phyloP scores from a whole-genome alignment of 495 filamentous ascomycete species.

The Hypoxylon crocopeplum region DNA sequence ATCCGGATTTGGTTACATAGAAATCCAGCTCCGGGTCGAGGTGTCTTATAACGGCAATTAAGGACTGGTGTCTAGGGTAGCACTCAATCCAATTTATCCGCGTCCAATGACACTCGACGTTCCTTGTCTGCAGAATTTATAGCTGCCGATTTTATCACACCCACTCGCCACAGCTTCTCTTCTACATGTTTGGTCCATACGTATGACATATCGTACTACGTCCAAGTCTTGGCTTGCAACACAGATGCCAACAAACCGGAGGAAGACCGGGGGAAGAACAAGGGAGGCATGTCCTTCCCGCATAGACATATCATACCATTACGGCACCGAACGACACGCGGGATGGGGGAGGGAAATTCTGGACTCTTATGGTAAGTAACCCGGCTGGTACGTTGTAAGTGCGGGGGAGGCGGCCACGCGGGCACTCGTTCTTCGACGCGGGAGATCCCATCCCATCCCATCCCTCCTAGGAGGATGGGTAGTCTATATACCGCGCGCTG shows the following conservation, averaged over 20 bases:
- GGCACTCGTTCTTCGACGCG: slow-evolving; percentile 15
- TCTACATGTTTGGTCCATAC: not conserved
- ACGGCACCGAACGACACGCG: not conserved
- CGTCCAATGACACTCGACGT: slow-evolving; percentile 12
- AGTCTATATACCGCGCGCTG: slow-evolving; percentile 3
- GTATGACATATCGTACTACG: not conserved
- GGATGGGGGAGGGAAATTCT: not conserved
- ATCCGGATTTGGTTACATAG: not conserved
- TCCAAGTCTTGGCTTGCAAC: slow-evolving; percentile 17
- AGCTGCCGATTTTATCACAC: slow-evolving; percentile 5
- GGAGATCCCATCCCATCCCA: too few relatives aligned
- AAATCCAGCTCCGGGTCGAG: slow-evolving; percentile 10
- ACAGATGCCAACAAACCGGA: not conserved
- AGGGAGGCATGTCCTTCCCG: not conserved
- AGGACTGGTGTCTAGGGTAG: not conserved
- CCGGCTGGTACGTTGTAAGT: slow-evolving; percentile 13
- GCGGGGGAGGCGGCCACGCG: slow-evolving; percentile 23
- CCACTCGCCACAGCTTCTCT: not conserved
- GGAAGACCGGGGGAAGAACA: not conserved
- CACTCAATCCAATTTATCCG: slow-evolving; percentile 27
- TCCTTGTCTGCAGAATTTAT: not conserved
- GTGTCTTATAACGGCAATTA: slow-evolving; percentile 21
- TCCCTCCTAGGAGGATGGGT: slow-evolving; percentile 9
- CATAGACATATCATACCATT: slow-evolving; percentile 10
- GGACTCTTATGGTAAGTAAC: not conserved